phyloP scores from a whole-genome alignment of 1,284 basidiomycete species.

The Ceratobasidium sp. region DNA sequence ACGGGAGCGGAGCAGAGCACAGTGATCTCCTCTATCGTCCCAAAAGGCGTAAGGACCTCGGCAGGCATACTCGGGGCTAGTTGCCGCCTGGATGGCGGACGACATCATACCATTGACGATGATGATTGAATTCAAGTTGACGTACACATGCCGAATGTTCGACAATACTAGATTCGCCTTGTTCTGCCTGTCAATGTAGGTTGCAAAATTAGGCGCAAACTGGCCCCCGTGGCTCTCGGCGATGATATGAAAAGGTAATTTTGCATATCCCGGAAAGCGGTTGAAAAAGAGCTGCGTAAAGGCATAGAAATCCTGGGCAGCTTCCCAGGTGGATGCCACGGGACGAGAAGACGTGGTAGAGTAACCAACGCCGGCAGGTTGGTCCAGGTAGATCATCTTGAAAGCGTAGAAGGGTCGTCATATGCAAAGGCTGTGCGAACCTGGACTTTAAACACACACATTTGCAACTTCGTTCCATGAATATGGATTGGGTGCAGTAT shows the following conservation, averaged over 20 bases:
- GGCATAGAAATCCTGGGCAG: slow-evolving; percentile 49
- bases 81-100: slow-evolving; percentile 4
- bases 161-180: slow-evolving; percentile 2
- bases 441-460: too few species aligned
- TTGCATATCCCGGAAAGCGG: slow-evolving; percentile 53
- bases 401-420: too few species aligned
- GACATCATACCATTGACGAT: slow-evolving; percentile 25
- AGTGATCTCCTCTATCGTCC: slow-evolving; percentile 28
- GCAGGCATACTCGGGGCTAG: slow-evolving; percentile 24
- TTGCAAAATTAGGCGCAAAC: slow-evolving; percentile 67
- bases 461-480: slow-evolving; percentile 31
- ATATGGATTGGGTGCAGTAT: slow-evolving; percentile 59
- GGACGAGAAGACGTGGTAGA: slow-evolving; percentile 60
- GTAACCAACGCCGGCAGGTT: slow-evolving; percentile 73
- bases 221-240: slow-evolving; percentile 66
- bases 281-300: slow-evolving; percentile 71
- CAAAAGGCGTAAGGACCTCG: slow-evolving; percentile 29
- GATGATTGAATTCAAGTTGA: slow-evolving; percentile 24
- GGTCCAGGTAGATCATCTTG: slow-evolving; percentile 73
- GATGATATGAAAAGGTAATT: slow-evolving; percentile 59
- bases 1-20: slow-evolving; percentile 23
- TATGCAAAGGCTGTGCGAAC: too few species aligned
- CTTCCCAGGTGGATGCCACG: slow-evolving; percentile 37
- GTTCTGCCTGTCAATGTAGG: slow-evolving; percentile 65
- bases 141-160: neutral